Percentiles rank a stretch among this genome's conserved stretches.
Conservation (phyloP, 1,284 basidiomycete species). For the Fomitopsis palustris region DNA sequence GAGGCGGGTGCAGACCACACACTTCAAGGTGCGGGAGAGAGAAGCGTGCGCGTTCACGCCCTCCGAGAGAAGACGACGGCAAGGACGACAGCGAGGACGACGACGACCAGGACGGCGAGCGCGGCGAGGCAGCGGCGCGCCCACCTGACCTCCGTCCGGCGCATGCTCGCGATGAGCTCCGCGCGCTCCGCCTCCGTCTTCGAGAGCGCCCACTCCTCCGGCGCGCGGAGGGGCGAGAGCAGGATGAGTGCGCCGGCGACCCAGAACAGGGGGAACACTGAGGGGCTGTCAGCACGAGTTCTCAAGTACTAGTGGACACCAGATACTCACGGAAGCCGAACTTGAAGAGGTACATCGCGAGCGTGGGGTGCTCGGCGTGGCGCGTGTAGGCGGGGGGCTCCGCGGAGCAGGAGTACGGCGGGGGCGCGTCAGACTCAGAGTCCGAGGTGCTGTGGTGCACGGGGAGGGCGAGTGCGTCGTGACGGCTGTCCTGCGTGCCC, state of each 20-base stretch:
- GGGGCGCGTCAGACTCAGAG: no score
- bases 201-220: slow-evolving; percentile 35
- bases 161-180: slow-evolving; percentile 33
- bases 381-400: slow-evolving; percentile 23
- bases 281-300: not conserved
- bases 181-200: slow-evolving; percentile 35
- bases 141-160: slow-evolving; percentile 36
- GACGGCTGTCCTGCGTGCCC: slow-evolving; percentile 27
- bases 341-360: slow-evolving; percentile 32
- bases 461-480: slow-evolving; percentile 17
- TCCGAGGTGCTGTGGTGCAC: slow-evolving; percentile 8
- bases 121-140: slow-evolving; percentile 37
- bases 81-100: slow-evolving; percentile 14
- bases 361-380: slow-evolving; percentile 26
- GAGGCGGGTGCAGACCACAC: no score
- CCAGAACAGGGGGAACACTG: slow-evolving; percentile 45
- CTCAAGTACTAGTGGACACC: not conserved
- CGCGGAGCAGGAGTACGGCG: slow-evolving; percentile 20
- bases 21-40: no score
- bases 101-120: slow-evolving; percentile 13
- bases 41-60: no score
- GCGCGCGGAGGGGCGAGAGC: slow-evolving; percentile 34
- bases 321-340: slow-evolving; percentile 28
- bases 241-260: slow-evolving; percentile 36
- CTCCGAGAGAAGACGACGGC: slow-evolving; percentile 10